Evolutionary conservation across 2,329 filamentous ascomycete species (phyloP).

Genomic region (Exophiala oligosperma): DNA sequence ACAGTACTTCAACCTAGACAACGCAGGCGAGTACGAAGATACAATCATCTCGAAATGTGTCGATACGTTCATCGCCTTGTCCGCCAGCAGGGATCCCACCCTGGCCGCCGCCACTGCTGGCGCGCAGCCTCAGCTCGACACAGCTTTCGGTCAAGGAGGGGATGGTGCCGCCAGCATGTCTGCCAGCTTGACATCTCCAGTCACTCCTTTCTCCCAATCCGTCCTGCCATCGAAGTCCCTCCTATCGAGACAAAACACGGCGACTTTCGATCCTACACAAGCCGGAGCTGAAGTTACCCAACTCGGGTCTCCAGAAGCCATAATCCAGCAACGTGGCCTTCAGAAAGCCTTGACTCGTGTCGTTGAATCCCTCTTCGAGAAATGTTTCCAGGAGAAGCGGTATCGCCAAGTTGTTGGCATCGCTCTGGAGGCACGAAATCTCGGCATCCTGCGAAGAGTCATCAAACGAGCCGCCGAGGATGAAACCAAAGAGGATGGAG

Average conservation of each 20-base stretch:
- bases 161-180: constrained; percentile 66
- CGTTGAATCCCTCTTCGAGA: constrained; percentile 87
- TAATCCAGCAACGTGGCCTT: constrained; percentile 71
- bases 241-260: constrained; percentile 76
- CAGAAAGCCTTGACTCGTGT: constrained; percentile 78
- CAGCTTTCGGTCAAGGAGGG: constrained; percentile 69
- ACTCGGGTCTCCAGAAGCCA: constrained; percentile 54
- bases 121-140: constrained; percentile 66
- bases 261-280: constrained; percentile 55
- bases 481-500: constrained; percentile 66
- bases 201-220: constrained; percentile 92
- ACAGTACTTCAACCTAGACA: constrained; percentile 89
- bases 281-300: constrained; percentile 58
- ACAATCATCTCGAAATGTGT: constrained; percentile 98
- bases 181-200: constrained; percentile 75
- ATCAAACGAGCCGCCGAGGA: constrained; percentile 89
- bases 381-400: constrained; percentile 78
- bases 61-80: constrained; percentile 91
- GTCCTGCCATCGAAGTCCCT: constrained; percentile 91
- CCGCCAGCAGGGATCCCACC: constrained; percentile 59
- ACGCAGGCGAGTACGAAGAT: constrained; percentile 93
- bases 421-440: constrained; percentile 88
- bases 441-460: constrained; percentile 80
- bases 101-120: constrained; percentile 49
- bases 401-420: constrained; percentile 97